Conservation (phyloP, 78 protist species). For the Dictyostelium capitatum region DNA sequence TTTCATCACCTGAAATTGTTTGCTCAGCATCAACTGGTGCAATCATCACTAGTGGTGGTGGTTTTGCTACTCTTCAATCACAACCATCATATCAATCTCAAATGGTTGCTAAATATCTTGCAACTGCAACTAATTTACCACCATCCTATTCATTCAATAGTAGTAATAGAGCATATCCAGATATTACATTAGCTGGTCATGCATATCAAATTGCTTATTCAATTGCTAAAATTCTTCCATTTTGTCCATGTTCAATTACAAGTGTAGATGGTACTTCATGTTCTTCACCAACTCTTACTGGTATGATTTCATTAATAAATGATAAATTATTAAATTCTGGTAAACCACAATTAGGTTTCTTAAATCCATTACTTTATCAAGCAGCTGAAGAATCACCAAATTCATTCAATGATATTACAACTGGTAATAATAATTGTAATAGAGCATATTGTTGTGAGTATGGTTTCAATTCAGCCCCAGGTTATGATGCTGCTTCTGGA, state of each 20-base stretch:
- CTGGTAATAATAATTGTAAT: slow-evolving; percentile 82
- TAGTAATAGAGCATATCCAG: slow-evolving; percentile 74
- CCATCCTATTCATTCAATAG: slow-evolving; percentile 60
- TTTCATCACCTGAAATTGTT: slow-evolving; percentile 34
- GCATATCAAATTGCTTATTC: slow-evolving; percentile 23
- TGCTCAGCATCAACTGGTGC: slow-evolving; percentile 58
- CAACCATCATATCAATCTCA: slow-evolving; percentile 82
- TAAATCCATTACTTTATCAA: slow-evolving; percentile 89
- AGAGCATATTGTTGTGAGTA: slow-evolving; percentile 75
- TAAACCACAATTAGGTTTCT: slow-evolving; percentile 83
- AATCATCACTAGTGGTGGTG: slow-evolving; percentile 79
- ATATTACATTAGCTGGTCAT: slow-evolving; percentile 72
- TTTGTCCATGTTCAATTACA: slow-evolving; percentile 49
- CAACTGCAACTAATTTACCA: slow-evolving; percentile 20
- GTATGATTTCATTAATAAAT: slow-evolving; percentile 84
- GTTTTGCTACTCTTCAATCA: slow-evolving; percentile 60
- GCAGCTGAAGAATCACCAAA: slow-evolving; percentile 52
- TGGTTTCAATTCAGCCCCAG: slow-evolving; percentile 63
- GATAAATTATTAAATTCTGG: slow-evolving; percentile 71
- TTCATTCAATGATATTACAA: slow-evolving; percentile 86
- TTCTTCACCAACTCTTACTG: slow-evolving; percentile 86
- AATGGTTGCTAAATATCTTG: slow-evolving; percentile 39
- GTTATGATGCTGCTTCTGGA: slow-evolving; percentile 80
- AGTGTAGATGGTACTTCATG: slow-evolving; percentile 87
- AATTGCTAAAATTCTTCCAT: neutral